phyloP scores from a whole-genome alignment of 352 stramenopile species.

The Phytophthora cryptogea region DNA sequence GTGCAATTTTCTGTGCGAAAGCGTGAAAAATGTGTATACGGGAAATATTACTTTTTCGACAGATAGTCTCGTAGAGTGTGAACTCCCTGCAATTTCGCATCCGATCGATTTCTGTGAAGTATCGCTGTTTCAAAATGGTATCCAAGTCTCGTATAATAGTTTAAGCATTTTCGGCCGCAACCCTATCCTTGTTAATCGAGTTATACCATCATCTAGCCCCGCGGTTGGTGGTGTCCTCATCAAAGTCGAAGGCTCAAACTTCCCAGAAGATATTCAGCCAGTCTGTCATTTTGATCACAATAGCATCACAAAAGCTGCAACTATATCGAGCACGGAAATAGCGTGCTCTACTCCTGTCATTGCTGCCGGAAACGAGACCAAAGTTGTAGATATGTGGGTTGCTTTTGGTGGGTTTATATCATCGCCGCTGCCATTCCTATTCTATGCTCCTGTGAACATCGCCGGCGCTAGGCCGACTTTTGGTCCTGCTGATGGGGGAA shows the following conservation, averaged over 20 bases:
- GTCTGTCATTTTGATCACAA: conserved; percentile 42
- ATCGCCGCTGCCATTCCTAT: conserved; percentile 23
- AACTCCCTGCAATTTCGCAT: conserved; percentile 6
- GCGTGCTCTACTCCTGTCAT: conserved; percentile 33
- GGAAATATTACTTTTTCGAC: conserved; percentile 19
- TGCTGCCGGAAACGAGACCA: background rate
- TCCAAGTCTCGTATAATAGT: conserved; percentile 36
- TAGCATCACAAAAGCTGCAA: conserved; percentile 13
- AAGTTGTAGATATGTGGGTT: conserved; percentile 40
- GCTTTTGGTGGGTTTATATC: conserved; percentile 36
- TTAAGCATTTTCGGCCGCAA: conserved; percentile 13
- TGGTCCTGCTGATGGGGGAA: conserved; percentile 39
- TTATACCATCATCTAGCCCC: conserved; percentile 30
- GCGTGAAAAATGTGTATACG: conserved; percentile 1
- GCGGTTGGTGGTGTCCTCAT: conserved; percentile 35
- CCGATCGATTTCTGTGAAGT: conserved; percentile 27
- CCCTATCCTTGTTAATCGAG: conserved; percentile 15
- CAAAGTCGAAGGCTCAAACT: conserved; percentile 37
- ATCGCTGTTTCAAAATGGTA: conserved; percentile 23
- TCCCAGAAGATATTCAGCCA: conserved; percentile 19
- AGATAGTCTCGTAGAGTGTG: conserved; percentile 31
- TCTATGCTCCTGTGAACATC: conserved; percentile 24
- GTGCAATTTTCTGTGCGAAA: conserved; percentile 33
- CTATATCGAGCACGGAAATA: conserved; percentile 27
- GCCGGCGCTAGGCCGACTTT: conserved; percentile 26